These are phyloP conservation scores for Hirsutella thompsonii DNA, from an alignment of 2,329 filamentous ascomycete genomes.

Conservation along the genomic window DNA sequence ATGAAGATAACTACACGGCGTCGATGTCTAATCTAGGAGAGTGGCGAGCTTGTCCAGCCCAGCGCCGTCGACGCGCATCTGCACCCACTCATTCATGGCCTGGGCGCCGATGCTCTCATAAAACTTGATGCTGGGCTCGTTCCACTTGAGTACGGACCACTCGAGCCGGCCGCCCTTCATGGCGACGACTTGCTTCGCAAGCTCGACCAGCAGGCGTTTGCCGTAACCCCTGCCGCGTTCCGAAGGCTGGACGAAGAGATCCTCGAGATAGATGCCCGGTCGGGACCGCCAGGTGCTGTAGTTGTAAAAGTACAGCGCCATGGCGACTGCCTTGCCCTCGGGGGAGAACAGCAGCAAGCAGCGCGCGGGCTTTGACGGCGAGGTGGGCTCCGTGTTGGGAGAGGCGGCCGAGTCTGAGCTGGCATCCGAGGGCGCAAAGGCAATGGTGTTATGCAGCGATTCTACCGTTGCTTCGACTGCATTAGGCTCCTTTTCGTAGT, in stretches of 20 bases:
- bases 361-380: constrained; percentile 51
- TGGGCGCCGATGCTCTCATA: constrained; percentile 61
- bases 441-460: constrained; percentile 60
- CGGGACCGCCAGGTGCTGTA: constrained; percentile 88
- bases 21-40: constrained; percentile 21
- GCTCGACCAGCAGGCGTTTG: constrained; percentile 55
- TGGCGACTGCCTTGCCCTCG: constrained; percentile 43
- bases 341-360: constrained; percentile 54
- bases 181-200: constrained; percentile 67
- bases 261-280: constrained; percentile 85
- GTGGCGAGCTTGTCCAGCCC: constrained; percentile 46
- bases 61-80: constrained; percentile 61
- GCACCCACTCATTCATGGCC: constrained; percentile 59
- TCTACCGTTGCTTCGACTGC: constrained; percentile 68
- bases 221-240: constrained; percentile 72
- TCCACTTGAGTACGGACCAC: constrained; percentile 90
- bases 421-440: constrained; percentile 50
- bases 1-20: too few species aligned
- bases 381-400: constrained; percentile 39
- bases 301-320: constrained; percentile 91
- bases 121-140: constrained; percentile 78
- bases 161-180: constrained; percentile 68
- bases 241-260: constrained; percentile 66
- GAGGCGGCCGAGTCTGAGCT: constrained; percentile 22
- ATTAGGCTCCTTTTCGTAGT: constrained; percentile 69